Percentiles rank a stretch among this genome's conserved stretches.
phyloP scores from a whole-genome alignment of 257 asterid genomes.

The Salvia miltiorrhiza region DNA sequence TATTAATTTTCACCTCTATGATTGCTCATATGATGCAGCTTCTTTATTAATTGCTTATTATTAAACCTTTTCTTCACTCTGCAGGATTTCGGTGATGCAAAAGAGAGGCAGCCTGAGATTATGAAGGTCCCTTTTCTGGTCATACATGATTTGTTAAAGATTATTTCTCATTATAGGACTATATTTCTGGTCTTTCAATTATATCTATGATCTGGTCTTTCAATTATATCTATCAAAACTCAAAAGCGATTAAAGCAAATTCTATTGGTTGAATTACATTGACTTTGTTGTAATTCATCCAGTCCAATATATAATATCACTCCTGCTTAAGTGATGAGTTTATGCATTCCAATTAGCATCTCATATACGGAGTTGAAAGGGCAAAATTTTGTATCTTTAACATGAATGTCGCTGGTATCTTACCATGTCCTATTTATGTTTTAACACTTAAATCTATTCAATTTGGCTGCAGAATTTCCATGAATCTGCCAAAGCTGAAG shows the following conservation, averaged over 20 bases:
- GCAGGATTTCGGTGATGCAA: conserved; percentile 63
- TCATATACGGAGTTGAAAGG: neutral
- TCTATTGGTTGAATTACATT: neutral
- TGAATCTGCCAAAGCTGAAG: conserved; percentile 67
- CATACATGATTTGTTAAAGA: conserved; percentile 3
- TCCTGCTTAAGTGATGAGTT: neutral
- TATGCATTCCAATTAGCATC: conserved; percentile 3
- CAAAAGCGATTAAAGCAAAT: neutral
- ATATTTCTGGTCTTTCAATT: neutral
- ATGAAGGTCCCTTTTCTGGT: conserved; percentile 47
- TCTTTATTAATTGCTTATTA: conserved; percentile 14
- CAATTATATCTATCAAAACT: neutral
- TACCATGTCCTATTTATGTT: neutral
- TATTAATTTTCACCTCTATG: neutral
- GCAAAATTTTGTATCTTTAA: neutral
- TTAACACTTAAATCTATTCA: conserved; percentile 9
- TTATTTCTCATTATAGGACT: neutral
- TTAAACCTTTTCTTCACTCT: conserved; percentile 23
- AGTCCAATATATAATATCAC: neutral
- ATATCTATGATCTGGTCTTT: neutral
- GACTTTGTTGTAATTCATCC: neutral
- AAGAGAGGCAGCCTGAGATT: conserved; percentile 36
- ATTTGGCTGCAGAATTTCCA: conserved; percentile 47
- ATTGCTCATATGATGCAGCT: neutral
- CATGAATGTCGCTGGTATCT: neutral